These are phyloP conservation scores for Eleusine indica DNA, from an alignment of 176 grass and related monocot species.

Conservation along the genomic window DNA sequence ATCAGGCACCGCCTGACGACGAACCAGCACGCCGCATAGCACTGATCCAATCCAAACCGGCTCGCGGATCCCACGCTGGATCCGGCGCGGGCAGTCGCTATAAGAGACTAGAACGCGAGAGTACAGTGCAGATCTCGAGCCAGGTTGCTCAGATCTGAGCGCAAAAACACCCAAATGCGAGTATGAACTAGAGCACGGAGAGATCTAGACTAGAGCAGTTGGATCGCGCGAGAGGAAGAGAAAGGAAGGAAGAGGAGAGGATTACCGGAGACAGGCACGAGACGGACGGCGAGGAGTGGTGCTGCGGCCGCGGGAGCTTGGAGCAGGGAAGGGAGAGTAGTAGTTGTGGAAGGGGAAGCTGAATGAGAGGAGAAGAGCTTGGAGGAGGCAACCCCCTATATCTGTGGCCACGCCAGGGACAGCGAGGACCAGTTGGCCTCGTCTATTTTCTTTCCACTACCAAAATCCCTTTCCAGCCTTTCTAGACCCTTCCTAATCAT, in stretches of 20 bases:
- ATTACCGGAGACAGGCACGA: slow-evolving; percentile 7
- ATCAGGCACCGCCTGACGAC: background rate
- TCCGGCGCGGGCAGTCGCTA: background rate
- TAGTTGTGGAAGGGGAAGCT: background rate
- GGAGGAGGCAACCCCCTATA: background rate
- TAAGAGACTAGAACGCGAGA: background rate
- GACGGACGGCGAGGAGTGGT: background rate
- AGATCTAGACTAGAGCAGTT: background rate
- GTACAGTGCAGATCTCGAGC: background rate
- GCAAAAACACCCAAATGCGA: background rate
- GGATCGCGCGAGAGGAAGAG: background rate
- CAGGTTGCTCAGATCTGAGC: background rate
- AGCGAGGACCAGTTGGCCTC: background rate
- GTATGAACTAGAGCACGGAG: background rate
- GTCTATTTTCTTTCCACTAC: background rate
- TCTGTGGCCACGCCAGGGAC: background rate
- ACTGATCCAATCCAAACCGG: background rate
- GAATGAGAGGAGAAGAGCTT: too few species aligned
- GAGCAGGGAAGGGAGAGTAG: background rate
- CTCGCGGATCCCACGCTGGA: slow-evolving; percentile 16
- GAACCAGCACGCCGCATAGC: background rate
- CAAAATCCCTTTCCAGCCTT: background rate
- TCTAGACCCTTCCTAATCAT: background rate
- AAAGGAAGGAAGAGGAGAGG: background rate
- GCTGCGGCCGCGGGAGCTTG: background rate